Evolutionary conservation across 352 stramenopile species (phyloP), one percentile per base, ranked within the genome.

Genomic region (Pythium sp.): DNA sequence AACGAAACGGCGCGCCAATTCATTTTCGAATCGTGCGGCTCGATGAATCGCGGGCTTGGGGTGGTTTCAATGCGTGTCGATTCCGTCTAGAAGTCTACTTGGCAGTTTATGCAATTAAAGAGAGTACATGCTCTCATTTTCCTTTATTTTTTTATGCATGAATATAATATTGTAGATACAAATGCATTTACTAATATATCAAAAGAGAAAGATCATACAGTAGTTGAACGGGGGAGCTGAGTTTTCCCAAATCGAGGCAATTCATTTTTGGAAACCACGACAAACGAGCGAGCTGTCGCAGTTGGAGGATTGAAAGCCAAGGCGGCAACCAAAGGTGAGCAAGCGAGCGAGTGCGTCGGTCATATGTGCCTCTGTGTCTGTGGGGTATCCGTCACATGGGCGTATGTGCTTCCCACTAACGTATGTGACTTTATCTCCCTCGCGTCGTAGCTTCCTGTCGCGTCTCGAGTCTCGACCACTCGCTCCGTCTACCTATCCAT

Each of bases 1-100:
- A 62, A 62, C 26, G 60, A 65, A 65, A 65, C 60, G 60, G 60
- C n/a, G 12, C 26, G 20, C 11, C 69, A 68, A 70, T 71, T 74
- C 64, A 71, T 49, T 63, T 62, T 18, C 43, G 64, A 67, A 60
- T 66, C 54, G 32, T 49, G 30, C 3, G 7, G 14, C n/a, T 28
- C 7, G 20, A 24, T 49, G 41, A 49, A 49, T 49, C 15, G 41
- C 2, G 2, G 3, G 30, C 30, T 32, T 32, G 30, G 2, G 28
- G 30, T 32, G 30, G 30, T 32, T 32, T 32, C 30, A 32, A 32
- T 32, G 30, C 30, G 30, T 3, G 30, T 32, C 30, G 30, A 32
- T 32, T 6, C 2, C 30, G 5, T 32, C 30, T 32, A 32, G 30
- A 32, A 32, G 30, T 32, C 38, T 43, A 20, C 14, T 46, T 6